Evolutionary conservation across 2,329 filamentous ascomycete genomes (phyloP), one percentile per base, ranked within the genome.

Genomic region (Colletotrichum incanum): DNA sequence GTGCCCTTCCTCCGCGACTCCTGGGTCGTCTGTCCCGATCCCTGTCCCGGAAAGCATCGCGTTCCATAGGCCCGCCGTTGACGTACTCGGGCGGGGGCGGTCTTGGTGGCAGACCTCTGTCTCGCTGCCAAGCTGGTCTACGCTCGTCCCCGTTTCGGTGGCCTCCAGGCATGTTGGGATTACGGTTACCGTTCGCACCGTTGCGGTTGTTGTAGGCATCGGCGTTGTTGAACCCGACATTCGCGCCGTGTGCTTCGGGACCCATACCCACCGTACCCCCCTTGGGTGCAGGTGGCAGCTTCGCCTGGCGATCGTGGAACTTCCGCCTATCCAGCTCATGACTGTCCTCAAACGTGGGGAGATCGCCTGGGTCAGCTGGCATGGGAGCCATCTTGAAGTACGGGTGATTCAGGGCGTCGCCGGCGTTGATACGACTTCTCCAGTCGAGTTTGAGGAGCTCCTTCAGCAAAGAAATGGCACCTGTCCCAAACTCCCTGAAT

Each of bases 271-370:
- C 95, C 1, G 94, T 95, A 5, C 94, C 96, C 16, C 95, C 96
- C 76, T 96, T 95, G 0, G 96, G 96, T 0, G 96, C 96, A 16
- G 96, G 96, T 5, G 96, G 96, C 14, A 96, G 88, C 28, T 92
- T 93, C 28, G 93, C 93, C 78, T 94, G 94, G 78, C 96, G 93
- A 71, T 95, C 93, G 75, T 97, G 93, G 76, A 95, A 96, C 82
- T 96, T 97, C 80, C 95, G 91, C 62, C 96, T 90, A 80, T 99
- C 96, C n/a, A 98, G 86, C 82, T 99, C 96, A 82, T 99, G 96
- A 55, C 95, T 98, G 78, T 98, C 96, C 79, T 97, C 94, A 78
- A 98, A 98, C 20, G 86, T 89, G 2, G 96, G 96, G n/a, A 99
- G 89, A 62, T 98, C 95, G 74, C 93, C 92, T 1, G 96, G 94